Percentiles rank a stretch among this genome's conserved stretches.
phyloP scores from a whole-genome alignment of 306 rosid species.

The Acacia acuminata region DNA sequence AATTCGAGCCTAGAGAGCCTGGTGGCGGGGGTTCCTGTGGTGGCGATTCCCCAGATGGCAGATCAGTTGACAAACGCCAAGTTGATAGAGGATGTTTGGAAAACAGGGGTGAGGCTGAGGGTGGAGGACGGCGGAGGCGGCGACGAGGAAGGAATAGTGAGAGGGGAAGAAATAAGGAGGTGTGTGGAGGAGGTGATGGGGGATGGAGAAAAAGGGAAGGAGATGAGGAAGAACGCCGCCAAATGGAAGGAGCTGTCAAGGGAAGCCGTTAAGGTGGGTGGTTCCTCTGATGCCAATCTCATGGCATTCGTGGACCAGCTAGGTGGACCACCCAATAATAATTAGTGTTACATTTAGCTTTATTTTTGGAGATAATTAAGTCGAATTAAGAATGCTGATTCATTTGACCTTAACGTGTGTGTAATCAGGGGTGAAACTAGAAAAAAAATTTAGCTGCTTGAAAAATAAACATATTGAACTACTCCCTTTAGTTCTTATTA shows the following conservation, averaged over 20 bases:
- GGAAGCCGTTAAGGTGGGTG: constrained; percentile 29
- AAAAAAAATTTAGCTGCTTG: too few relatives aligned
- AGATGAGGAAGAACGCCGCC: constrained; percentile 28
- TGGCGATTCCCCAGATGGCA: constrained; percentile 32
- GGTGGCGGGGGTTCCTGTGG: constrained; percentile 25
- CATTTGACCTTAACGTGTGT: background rate
- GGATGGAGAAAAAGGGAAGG: constrained; percentile 24
- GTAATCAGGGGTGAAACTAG: too few relatives aligned
- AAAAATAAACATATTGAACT: too few relatives aligned
- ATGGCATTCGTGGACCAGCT: constrained; percentile 12
- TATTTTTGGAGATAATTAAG: background rate
- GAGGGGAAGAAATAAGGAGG: constrained; percentile 25
- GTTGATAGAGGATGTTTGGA: constrained; percentile 39
- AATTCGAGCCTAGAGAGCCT: constrained; percentile 35
- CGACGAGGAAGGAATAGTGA: background rate
- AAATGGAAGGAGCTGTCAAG: constrained; percentile 41
- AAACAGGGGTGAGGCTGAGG: constrained; percentile 30
- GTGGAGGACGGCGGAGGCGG: background rate
- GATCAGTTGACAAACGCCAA: constrained; percentile 32
- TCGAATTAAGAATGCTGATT: background rate
- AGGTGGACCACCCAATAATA: background rate
- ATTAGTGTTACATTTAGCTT: background rate
- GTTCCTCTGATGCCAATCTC: constrained; percentile 34
- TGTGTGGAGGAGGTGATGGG: constrained; percentile 37
- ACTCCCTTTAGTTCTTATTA: too few relatives aligned